Percentiles rank a stretch among this genome's conserved stretches.
phyloP scores from a whole-genome alignment of 106 monocot species.

The Cymbidium sinense region DNA sequence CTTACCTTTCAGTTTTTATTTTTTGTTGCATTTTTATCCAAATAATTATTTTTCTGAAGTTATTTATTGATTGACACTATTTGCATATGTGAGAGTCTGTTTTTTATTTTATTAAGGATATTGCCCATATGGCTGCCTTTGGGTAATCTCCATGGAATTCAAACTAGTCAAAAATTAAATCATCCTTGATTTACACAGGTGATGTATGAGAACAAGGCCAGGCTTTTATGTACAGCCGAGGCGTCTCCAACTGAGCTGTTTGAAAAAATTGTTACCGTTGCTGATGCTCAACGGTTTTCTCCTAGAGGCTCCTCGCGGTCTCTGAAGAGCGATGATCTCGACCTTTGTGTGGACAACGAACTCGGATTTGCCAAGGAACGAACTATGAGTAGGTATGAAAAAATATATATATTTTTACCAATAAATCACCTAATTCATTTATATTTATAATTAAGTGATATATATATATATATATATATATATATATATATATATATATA shows the following conservation, averaged over 20 bases:
- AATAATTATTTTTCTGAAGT: background rate
- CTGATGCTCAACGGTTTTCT: conserved; percentile 63
- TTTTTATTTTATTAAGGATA: background rate
- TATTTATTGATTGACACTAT: background rate
- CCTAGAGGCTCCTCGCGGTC: conserved; percentile 84
- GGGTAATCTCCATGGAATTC: too few species aligned
- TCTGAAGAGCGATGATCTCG: conserved; percentile 53
- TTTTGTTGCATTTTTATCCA: background rate
- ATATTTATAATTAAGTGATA: too few species aligned
- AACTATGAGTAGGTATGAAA: conserved; percentile 85
- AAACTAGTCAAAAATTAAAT: background rate
- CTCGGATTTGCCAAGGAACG: conserved; percentile 97
- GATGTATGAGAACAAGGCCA: conserved; percentile 86
- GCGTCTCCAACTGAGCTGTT: conserved; percentile 56
- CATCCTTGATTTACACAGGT: conserved; percentile 51
- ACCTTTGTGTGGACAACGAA: conserved; percentile 97
- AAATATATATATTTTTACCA: too few species aligned
- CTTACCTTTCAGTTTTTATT: background rate
- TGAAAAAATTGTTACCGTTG: conserved; percentile 66
- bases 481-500: too few species aligned
- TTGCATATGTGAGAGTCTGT: background rate
- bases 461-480: too few species aligned
- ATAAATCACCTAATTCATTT: too few species aligned
- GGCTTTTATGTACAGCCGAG: conserved; percentile 82
- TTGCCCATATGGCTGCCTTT: background rate